phyloP scores from a whole-genome alignment of 176 grass and related monocot genomes.

The Ensete glaucum region DNA sequence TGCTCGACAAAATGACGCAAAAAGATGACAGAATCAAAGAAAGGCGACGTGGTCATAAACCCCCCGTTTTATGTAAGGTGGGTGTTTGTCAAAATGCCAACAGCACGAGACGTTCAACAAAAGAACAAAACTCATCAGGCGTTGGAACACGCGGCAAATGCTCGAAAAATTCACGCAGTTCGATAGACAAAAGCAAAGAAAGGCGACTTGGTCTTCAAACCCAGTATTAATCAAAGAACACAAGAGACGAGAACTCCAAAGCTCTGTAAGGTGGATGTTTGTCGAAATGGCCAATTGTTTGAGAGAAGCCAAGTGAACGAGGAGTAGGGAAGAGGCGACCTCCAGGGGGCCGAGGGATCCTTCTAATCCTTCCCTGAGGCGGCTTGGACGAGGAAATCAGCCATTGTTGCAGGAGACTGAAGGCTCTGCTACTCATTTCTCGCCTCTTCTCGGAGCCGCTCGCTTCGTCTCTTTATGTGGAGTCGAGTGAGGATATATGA shows the following conservation, averaged over 20 bases:
- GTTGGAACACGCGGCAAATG: no score
- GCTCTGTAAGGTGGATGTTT: conserved; percentile 8
- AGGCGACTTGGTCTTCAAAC: background rate
- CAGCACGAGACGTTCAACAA: no score
- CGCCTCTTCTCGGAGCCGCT: background rate
- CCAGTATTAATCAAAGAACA: background rate
- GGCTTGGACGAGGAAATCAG: conserved; percentile 20
- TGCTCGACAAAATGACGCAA: conserved; percentile 12
- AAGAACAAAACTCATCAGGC: no score
- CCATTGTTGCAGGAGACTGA: conserved; percentile 31
- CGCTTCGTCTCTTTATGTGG: background rate
- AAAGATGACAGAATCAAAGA: background rate
- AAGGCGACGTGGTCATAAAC: background rate
- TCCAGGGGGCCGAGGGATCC: background rate
- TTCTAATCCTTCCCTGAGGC: conserved; percentile 6
- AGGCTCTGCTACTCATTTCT: conserved; percentile 23
- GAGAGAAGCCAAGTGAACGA: background rate
- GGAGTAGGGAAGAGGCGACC: background rate
- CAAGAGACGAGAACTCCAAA: background rate
- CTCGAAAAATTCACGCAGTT: no score
- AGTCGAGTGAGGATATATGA: no score
- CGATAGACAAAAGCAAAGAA: no score
- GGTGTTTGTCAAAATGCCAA: no score
- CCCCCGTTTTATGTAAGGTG: background rate
- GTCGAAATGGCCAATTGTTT: background rate